Conservation (phyloP, 2,329 filamentous ascomycete species). For the Aotearoamyces nothofagi region DNA sequence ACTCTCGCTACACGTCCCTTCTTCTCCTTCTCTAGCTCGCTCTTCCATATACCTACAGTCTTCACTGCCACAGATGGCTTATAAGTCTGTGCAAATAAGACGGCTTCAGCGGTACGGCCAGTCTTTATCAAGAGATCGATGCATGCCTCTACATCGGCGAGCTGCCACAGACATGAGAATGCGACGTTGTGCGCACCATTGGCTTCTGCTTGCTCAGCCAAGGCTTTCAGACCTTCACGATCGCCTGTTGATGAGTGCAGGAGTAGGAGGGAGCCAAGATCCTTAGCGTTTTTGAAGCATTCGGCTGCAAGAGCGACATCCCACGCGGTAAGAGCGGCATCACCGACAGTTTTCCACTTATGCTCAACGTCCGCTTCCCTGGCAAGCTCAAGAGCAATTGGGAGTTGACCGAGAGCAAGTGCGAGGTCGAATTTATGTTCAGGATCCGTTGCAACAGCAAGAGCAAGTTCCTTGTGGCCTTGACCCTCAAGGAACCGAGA, state of each 20-base stretch:
- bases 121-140: conserved; percentile 68
- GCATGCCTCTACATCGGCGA: conserved; percentile 70
- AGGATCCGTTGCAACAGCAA: conserved; percentile 85
- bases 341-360: conserved; percentile 96
- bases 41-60: conserved; percentile 69
- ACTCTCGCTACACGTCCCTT: conserved; percentile 75
- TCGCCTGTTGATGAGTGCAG: conserved; percentile 79
- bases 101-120: conserved; percentile 68
- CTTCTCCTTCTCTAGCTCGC: conserved; percentile 65
- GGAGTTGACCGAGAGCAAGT: conserved; percentile 65
- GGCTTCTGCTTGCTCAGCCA: conserved; percentile 62
- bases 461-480: conserved; percentile 87
- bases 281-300: conserved; percentile 83
- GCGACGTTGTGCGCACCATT: conserved; percentile 81
- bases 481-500: conserved; percentile 95
- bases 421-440: conserved; percentile 96
- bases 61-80: conserved; percentile 62
- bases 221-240: conserved; percentile 51
- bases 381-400: conserved; percentile 75
- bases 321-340: conserved; percentile 77
- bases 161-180: conserved; percentile 79
- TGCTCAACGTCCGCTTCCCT: conserved; percentile 76
- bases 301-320: conserved; percentile 78
- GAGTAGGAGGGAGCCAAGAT: conserved; percentile 76
- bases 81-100: conserved; percentile 89